These are phyloP conservation scores for Termitomyces sp. DNA, from an alignment of 1,284 basidiomycete species.

Conservation along the genomic window DNA sequence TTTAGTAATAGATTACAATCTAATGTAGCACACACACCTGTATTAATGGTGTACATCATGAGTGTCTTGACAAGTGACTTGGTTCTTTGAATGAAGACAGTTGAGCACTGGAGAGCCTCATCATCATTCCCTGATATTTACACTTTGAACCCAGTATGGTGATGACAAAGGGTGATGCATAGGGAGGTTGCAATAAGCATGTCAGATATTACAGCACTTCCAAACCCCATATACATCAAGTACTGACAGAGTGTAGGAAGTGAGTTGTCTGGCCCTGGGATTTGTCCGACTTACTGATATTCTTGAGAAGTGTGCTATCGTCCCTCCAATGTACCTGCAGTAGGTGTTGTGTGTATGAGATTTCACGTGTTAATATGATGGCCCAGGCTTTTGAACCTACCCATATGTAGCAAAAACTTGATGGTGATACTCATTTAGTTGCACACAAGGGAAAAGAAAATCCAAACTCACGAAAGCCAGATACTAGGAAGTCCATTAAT, in stretches of 20 bases:
- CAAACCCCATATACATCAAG: conserved; percentile 22
- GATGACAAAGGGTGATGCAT: conserved; percentile 21
- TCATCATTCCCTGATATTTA: conserved; percentile 1
- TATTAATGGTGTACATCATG: conserved; percentile 11
- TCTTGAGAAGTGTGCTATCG: not conserved
- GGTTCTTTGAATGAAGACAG: conserved; percentile 6
- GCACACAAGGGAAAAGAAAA: not conserved
- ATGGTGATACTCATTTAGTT: not conserved
- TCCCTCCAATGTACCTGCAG: too few relatives aligned
- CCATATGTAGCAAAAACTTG: not conserved
- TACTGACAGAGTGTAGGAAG: not conserved
- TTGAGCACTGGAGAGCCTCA: too few relatives aligned
- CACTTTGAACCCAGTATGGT: conserved; percentile 24
- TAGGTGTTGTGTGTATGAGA: too few relatives aligned
- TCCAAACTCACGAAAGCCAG: not conserved
- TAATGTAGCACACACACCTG: not conserved
- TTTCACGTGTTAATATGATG: too few relatives aligned
- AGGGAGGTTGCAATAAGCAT: conserved; percentile 22
- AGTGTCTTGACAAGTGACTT: conserved; percentile 23
- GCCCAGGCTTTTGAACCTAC: too few relatives aligned
- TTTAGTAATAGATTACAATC: too few relatives aligned
- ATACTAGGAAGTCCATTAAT: not conserved
- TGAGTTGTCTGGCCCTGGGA: too few relatives aligned
- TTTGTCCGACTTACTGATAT: not conserved
- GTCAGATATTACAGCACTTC: conserved; percentile 21